Base-by-base conservation (phyloP, 495 filamentous ascomycete genomes). In the Bathelium albidoporum region DNA sequence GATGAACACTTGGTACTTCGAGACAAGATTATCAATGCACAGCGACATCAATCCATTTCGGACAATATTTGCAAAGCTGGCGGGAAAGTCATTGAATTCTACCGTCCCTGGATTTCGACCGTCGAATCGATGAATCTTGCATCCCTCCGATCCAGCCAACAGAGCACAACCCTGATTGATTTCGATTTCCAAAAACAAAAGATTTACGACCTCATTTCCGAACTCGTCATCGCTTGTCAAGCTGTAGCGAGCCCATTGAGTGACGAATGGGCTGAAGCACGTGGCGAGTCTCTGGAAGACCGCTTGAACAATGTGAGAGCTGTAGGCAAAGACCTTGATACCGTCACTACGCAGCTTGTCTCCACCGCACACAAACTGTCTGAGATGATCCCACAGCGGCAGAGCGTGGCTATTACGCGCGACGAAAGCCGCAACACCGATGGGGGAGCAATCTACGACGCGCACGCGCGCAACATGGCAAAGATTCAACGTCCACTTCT, bases 181-280 rank as follows among this genome's bases (percentile, higher is more conserved):
- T 96, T 96, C 71, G 85, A 85, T 67, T 81, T 85, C 32, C 90
- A 94, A 68, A 97, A 97, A 76, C 94, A 98, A 71, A 85, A 86
- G 64, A 76, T 95, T 34, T 97, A 97, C 72, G 94, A 97, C 75
- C 87, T 89, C 24, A 88, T 95, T 64, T 90, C 90, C 49, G 94
- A 98, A 70, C 82, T 98, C 52, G 75, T 97, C 14, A 71, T 96
- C 22, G 84, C 86, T 62, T 95, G 91, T 72, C 93, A 97, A 73
- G 84, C 85, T 9, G 86, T 97, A 12, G 87, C 92, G 12, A 89
- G 90, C 16, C 93, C 95, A 36, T 77, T 98, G 32, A 89, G 87
- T 12, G 94, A 98, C 72, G 94, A 98, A 74, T 98, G 94, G 94
- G 84, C 91, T 24, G 91, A 95, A 68, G 77, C 89, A 14, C 85